Evolutionary conservation across 257 asterid species (phyloP).

Genomic region (Handroanthus guayacan): DNA sequence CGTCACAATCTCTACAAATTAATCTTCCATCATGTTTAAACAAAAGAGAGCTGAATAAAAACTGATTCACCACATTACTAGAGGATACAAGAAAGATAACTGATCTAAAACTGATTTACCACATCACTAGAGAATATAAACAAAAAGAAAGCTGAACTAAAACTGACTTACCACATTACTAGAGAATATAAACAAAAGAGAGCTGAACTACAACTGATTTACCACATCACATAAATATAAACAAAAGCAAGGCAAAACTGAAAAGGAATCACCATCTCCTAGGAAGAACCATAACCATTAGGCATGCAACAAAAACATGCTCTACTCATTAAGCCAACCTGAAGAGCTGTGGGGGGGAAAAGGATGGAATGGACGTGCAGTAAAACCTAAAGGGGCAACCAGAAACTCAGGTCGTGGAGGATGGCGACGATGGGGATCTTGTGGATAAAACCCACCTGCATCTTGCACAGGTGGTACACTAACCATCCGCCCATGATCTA

Average conservation of each 20-base stretch:
- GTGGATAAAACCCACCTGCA: slow-evolving; percentile 6
- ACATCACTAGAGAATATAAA: neutral
- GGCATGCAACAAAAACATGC: too few species aligned
- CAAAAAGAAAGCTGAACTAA: neutral
- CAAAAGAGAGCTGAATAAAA: neutral
- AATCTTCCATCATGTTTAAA: neutral
- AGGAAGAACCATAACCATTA: too few species aligned
- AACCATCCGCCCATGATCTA: slow-evolving; percentile 39
- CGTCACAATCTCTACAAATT: too few species aligned
- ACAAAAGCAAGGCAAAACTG: too few species aligned
- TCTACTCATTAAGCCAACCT: slow-evolving; percentile 80
- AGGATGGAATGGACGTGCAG: slow-evolving; percentile 55
- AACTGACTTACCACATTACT: neutral
- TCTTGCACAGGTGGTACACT: slow-evolving; percentile 35
- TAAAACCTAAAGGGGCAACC: slow-evolving; percentile 51
- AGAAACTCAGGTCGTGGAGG: slow-evolving; percentile 35
- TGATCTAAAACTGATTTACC: too few species aligned
- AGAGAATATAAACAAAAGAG: neutral
- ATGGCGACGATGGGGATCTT: slow-evolving; percentile 25
- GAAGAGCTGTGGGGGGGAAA: slow-evolving; percentile 54
- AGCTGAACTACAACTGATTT: neutral
- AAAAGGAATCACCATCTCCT: too few species aligned
- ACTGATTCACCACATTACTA: too few species aligned
- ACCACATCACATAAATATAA: too few species aligned
- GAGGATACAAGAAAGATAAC: too few species aligned